Evolutionary conservation across 2,329 filamentous ascomycete genomes (phyloP).

Genomic region (Dactylellina parvicollis): DNA sequence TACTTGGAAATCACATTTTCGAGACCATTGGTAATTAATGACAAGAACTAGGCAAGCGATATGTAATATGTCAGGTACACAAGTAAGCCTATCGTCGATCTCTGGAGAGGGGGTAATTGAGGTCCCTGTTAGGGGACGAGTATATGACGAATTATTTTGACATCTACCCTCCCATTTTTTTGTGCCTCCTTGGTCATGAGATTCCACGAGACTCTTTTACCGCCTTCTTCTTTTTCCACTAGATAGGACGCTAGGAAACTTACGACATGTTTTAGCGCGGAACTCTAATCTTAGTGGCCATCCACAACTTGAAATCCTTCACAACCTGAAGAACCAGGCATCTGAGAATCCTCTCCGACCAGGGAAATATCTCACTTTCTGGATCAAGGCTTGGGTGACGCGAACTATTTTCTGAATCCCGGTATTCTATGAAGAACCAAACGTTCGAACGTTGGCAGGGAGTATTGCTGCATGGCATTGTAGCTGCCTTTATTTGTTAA

Average conservation of each 20-base stretch:
- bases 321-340: conserved; percentile 35
- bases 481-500: conserved; percentile 36
- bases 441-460: conserved; percentile 14
- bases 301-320: conserved; percentile 24
- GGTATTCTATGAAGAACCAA: conserved; percentile 13
- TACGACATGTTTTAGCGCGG: conserved; percentile 50
- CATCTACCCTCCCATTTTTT: neutral
- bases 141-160: neutral
- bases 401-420: conserved; percentile 33
- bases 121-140: neutral
- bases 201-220: conserved; percentile 25
- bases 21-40: neutral
- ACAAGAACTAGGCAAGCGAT: neutral
- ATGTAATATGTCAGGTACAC: conserved; percentile 18
- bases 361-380: conserved; percentile 48
- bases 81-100: neutral
- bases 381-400: conserved; percentile 28
- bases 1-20: neutral
- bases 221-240: conserved; percentile 31
- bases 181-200: conserved; percentile 28
- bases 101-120: neutral
- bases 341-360: conserved; percentile 28
- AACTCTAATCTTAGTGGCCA: conserved; percentile 41
- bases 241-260: conserved; percentile 39
- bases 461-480: conserved; percentile 25